Evolutionary conservation across 768 basidiomycete genomes (phyloP).

Genomic region (Amanita rubescens): DNA sequence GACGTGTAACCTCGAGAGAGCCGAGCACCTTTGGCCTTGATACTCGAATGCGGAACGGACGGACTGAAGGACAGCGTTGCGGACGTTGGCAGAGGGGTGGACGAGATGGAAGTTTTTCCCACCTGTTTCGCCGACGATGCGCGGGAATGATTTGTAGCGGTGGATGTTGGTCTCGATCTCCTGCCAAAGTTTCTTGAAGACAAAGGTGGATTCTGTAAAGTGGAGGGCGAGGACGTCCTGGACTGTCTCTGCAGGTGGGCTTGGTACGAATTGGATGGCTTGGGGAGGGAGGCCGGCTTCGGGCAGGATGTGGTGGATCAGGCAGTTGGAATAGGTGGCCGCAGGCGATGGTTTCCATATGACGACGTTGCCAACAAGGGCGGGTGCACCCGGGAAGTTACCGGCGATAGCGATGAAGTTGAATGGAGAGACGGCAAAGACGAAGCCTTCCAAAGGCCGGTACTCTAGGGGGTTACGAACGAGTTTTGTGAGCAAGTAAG

Average conservation of each 20-base stretch:
- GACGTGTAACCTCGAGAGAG: slow-evolving; percentile 86
- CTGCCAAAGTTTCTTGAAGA: slow-evolving; percentile 97
- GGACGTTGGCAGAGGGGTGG: too few relatives aligned
- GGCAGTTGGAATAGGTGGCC: slow-evolving; percentile 92
- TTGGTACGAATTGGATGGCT: slow-evolving; percentile 97
- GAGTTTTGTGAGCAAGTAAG: too few relatives aligned
- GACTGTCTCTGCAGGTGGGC: slow-evolving; percentile 79
- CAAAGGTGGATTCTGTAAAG: slow-evolving; percentile 92
- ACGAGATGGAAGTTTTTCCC: slow-evolving; percentile 1
- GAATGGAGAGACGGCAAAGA: slow-evolving; percentile 95
- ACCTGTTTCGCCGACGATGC: slow-evolving; percentile 90
- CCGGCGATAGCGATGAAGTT: slow-evolving; percentile 99
- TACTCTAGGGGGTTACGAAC: slow-evolving; percentile 80
- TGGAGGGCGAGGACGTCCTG: slow-evolving; percentile 82
- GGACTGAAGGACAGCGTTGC: too few relatives aligned
- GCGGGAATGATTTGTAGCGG: slow-evolving; percentile 80
- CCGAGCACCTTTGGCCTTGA: slow-evolving; percentile 97
- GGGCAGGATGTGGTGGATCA: slow-evolving; percentile 82
- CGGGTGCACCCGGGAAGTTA: slow-evolving; percentile 87
- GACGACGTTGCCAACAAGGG: slow-evolving; percentile 85
- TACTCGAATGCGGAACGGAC: slow-evolving; percentile 92
- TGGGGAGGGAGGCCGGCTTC: slow-evolving; percentile 90
- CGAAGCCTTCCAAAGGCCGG: slow-evolving; percentile 96
- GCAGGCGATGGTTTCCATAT: slow-evolving; percentile 98
- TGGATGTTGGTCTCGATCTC: slow-evolving; percentile 87